Conservation (phyloP, 306 rosid genomes). For the Glycine soja region DNA sequence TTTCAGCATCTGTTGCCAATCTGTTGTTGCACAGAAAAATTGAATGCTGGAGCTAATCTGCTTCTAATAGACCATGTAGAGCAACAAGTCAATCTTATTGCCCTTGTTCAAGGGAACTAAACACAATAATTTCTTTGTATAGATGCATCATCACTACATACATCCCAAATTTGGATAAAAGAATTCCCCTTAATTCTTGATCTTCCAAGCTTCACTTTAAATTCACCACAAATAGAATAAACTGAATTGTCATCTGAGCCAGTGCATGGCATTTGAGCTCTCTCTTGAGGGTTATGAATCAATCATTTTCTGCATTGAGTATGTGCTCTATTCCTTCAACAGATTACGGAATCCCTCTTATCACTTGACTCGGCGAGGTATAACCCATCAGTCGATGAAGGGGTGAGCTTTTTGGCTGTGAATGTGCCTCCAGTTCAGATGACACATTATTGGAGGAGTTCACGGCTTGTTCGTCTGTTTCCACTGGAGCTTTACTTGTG, state of each 20-base stretch:
- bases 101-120: constrained; percentile 29
- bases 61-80: constrained; percentile 2
- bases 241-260: constrained; percentile 10
- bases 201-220: constrained; percentile 29
- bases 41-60: not conserved
- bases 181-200: constrained; percentile 30
- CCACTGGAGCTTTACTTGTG: constrained; percentile 41
- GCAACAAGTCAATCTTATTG: constrained; percentile 36
- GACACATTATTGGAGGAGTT: constrained; percentile 47
- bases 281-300: too few relatives aligned
- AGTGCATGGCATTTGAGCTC: too few relatives aligned
- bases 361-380: constrained; percentile 74
- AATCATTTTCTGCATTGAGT: constrained; percentile 40
- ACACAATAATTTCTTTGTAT: not conserved
- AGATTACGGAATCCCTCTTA: constrained; percentile 55
- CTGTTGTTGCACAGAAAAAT: constrained; percentile 3
- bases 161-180: constrained; percentile 26
- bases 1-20: constrained; percentile 30
- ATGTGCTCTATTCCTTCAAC: constrained; percentile 47
- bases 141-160: constrained; percentile 15
- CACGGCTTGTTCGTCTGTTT: constrained; percentile 41
- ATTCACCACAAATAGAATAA: constrained; percentile 6
- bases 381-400: constrained; percentile 97
- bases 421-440: constrained; percentile 54
- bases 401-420: constrained; percentile 57